Evolutionary conservation across 805 yeast genomes (phyloP).

Genomic region (Ogataea naganishii): DNA sequence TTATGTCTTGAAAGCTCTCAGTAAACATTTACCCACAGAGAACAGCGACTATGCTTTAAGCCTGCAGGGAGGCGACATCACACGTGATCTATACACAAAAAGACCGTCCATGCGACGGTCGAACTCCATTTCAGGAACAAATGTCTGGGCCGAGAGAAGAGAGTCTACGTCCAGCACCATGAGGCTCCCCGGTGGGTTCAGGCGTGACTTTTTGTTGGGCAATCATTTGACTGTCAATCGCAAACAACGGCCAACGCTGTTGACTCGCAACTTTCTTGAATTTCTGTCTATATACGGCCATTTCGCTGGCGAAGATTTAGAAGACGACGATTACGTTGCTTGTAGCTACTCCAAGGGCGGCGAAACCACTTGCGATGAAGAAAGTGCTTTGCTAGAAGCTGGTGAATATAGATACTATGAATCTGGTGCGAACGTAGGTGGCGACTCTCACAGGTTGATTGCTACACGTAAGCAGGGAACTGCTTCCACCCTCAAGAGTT

Average conservation of each 20-base stretch:
- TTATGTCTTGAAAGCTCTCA: conserved; percentile 22
- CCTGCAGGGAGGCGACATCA: conserved; percentile 42
- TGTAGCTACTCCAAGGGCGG: conserved; percentile 31
- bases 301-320: conserved; percentile 78
- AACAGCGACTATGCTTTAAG: conserved; percentile 23
- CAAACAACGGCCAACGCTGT: conserved; percentile 30
- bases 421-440: conserved; percentile 12
- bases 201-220: conserved; percentile 53
- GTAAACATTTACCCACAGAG: conserved; percentile 28
- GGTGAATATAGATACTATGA: conserved; percentile 6
- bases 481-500: conserved; percentile 66
- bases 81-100: conserved; percentile 34
- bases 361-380: conserved; percentile 26
- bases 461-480: too few species aligned
- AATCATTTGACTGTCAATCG: conserved; percentile 5
- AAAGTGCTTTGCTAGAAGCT: too few species aligned
- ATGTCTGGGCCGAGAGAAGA: conserved; percentile 31
- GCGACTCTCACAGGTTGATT: too few species aligned
- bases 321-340: conserved; percentile 52
- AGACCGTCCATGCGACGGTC: conserved; percentile 15
- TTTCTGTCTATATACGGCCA: conserved; percentile 75
- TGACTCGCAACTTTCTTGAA: conserved; percentile 69
- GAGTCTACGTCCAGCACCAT: conserved; percentile 60
- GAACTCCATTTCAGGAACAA: conserved; percentile 20
- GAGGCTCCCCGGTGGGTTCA: conserved; percentile 76